A percentile compares a stretch with the other conserved stretches of the same genome.
phyloP scores from a whole-genome alignment of 257 asterid genomes.

The Przewalskia tangutica region DNA sequence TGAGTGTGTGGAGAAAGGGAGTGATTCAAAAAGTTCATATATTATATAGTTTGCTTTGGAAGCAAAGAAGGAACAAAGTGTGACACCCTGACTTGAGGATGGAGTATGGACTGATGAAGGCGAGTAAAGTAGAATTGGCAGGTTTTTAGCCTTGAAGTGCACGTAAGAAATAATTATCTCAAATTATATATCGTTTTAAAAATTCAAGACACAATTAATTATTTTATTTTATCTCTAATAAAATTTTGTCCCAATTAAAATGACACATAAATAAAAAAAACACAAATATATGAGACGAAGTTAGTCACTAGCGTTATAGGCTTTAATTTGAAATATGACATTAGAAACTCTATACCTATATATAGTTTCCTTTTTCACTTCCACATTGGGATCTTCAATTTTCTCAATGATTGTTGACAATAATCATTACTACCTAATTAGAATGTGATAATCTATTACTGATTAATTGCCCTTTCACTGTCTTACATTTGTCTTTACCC shows the following conservation, averaged over 20 bases:
- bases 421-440: slow-evolving; percentile 15
- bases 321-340: not conserved
- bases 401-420: not conserved
- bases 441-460: not conserved
- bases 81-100: too few species aligned
- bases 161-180: too few species aligned
- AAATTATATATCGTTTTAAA: too few species aligned
- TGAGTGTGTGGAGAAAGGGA: not conserved
- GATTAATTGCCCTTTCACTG: not conserved
- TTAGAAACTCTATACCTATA: not conserved
- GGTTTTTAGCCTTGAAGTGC: too few species aligned
- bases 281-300: too few species aligned
- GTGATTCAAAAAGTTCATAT: not conserved
- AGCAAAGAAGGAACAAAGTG: not conserved
- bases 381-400: slow-evolving; percentile 10
- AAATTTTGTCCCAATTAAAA: too few species aligned
- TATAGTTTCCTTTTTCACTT: not conserved
- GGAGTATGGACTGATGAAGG: too few species aligned
- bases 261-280: too few species aligned
- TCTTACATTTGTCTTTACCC: slow-evolving; percentile 10
- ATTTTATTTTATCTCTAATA: too few species aligned
- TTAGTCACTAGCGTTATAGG: not conserved
- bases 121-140: too few species aligned
- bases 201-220: too few species aligned
- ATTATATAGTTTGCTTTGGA: not conserved